Evolutionary conservation across 139 green algal genomes (phyloP).

Genomic region (Tetraselmis chui): DNA sequence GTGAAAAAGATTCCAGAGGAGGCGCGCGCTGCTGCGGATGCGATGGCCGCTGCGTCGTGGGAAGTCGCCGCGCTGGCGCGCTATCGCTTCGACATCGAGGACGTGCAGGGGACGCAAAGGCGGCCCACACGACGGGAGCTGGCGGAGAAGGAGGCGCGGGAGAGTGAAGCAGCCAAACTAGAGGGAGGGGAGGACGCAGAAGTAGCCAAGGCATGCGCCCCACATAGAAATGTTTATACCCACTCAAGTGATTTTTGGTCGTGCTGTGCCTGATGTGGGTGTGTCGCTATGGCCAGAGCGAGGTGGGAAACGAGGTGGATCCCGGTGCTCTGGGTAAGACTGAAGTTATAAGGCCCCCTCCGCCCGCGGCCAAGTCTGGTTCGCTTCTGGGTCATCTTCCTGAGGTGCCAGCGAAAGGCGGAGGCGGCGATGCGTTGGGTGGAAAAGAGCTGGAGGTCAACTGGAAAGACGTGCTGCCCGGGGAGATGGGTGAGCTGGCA

Average conservation of each 20-base stretch:
- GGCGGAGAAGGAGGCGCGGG: not conserved
- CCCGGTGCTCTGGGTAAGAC: too few species aligned
- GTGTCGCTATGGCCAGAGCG: too few species aligned
- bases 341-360: too few species aligned
- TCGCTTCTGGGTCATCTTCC: not conserved
- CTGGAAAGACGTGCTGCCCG: not conserved
- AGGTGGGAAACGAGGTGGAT: too few species aligned
- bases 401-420: not conserved
- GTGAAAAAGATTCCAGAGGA: not conserved
- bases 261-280: too few species aligned
- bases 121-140: not conserved
- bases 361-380: not conserved
- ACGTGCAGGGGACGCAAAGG: not conserved
- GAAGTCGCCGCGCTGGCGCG: not conserved
- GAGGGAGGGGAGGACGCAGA: not conserved
- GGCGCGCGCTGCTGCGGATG: not conserved
- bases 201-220: not conserved
- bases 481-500: not conserved
- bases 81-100: not conserved
- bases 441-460: not conserved
- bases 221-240: too few species aligned
- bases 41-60: not conserved
- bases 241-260: too few species aligned
- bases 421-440: not conserved
- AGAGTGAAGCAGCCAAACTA: not conserved